Percentiles rank a stretch among this genome's conserved stretches.
Conservation (phyloP, 352 stramenopile genomes). For the Pythium apleroticum region DNA sequence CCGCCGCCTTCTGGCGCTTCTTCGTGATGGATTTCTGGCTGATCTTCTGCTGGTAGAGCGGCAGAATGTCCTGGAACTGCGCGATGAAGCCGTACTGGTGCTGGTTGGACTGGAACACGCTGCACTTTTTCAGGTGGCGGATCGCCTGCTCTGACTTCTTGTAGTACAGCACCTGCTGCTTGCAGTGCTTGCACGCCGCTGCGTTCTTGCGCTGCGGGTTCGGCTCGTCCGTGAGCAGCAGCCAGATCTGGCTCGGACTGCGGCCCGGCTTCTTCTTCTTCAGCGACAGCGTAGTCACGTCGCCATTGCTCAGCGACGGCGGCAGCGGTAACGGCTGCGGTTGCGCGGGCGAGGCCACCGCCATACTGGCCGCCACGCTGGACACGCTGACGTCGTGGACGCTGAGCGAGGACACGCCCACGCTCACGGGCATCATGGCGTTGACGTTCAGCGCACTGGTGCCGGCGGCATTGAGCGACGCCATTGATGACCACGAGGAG, state of each 20-base stretch:
- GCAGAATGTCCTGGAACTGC: slow-evolving; percentile 79
- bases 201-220: slow-evolving; percentile 77
- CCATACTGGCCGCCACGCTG: slow-evolving; percentile 3
- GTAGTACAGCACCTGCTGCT: slow-evolving; percentile 85
- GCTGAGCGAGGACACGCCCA: slow-evolving; percentile 60
- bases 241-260: slow-evolving; percentile 60
- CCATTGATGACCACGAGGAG: slow-evolving; percentile 7
- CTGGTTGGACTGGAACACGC: slow-evolving; percentile 75
- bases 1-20: slow-evolving; percentile 52
- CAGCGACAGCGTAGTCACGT: slow-evolving; percentile 14
- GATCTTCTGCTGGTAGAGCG: slow-evolving; percentile 84
- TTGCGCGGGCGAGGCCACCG: background rate
- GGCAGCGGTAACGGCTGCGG: background rate
- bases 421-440: slow-evolving; percentile 77
- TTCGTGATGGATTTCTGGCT: slow-evolving; percentile 61
- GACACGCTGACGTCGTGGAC: slow-evolving; percentile 47
- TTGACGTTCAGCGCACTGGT: slow-evolving; percentile 45
- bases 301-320: slow-evolving; percentile 5
- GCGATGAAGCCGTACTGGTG: slow-evolving; percentile 80
- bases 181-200: slow-evolving; percentile 82
- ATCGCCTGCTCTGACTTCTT: slow-evolving; percentile 88
- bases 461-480: slow-evolving; percentile 2
- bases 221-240: slow-evolving; percentile 79
- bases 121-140: slow-evolving; percentile 80
- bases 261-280: slow-evolving; percentile 68